Evolutionary conservation across 257 asterid species (phyloP), one percentile per base, ranked within the genome.

Genomic region (Petrea volubilis): DNA sequence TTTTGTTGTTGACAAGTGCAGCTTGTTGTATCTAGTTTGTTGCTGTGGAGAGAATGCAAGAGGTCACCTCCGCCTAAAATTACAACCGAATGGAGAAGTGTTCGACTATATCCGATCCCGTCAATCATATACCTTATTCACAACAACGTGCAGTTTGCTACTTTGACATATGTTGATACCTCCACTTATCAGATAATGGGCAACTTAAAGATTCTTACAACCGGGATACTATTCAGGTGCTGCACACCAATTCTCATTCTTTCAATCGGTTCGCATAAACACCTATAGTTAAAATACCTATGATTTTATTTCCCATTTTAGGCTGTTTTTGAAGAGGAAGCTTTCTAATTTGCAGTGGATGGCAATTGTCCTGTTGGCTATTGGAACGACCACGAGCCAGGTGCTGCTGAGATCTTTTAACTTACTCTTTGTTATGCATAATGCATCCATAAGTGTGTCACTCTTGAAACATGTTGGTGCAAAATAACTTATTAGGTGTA

Each of bases 271-370:
- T 78, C 17, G 31, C 58, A 23, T 73, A 44, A 49, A 52, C 31
- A 27, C 25, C 46, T 60, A 29, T 40, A 21, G 50, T 59, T 29
- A 41, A 18, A 41, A 53, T 20, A 55, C 40, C 40, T n/a, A 68
- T 64, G 38, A 43, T 47, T 63, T 6, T 41, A 41, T 81, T 79
- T 79, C 81, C 55, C 72, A 75, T 77, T 75, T 56, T 88, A 93
- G 98, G 92, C 86, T 95, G 77, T 91, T 95, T 87, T 78, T 95
- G 97, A 95, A 84, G 96, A 88, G 87, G 90, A 92, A 83, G 88
- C 99, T 95, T 64, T 88, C 99, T 67, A 88, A 86, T 81, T 84
- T 95, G 95, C 97, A 92, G 88, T 95, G 99, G 99, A 88, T 90
- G 89, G 98, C 98, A 17, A 83, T 95, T 64, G 70, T 86, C 58